Evolutionary conservation across 192 early-diverging fungal genomes (phyloP).

Genomic region (Coemansia sp.): DNA sequence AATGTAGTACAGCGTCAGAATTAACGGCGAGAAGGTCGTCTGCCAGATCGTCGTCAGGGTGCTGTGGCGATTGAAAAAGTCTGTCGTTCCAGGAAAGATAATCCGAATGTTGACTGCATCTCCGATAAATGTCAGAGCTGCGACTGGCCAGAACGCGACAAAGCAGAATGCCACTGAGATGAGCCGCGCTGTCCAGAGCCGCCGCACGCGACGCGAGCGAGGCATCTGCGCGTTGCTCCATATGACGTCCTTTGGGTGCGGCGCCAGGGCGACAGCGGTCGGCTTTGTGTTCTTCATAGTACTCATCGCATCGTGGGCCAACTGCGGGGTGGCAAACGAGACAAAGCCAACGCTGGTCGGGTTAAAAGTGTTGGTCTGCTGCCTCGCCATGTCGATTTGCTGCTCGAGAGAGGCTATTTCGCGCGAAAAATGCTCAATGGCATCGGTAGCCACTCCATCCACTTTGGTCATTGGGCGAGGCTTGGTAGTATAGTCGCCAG

Average conservation of each 20-base stretch:
- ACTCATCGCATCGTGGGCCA: slow-evolving; percentile 53
- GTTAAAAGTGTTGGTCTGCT: slow-evolving; percentile 54
- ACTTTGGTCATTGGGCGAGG: slow-evolving; percentile 53
- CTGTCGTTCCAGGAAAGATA: slow-evolving; percentile 57
- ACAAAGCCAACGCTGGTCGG: slow-evolving; percentile 74
- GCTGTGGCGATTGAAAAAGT: slow-evolving; percentile 56
- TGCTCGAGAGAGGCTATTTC: slow-evolving; percentile 63
- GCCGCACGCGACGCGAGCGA: slow-evolving; percentile 52
- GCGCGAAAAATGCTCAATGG: slow-evolving; percentile 71
- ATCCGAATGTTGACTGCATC: slow-evolving; percentile 62
- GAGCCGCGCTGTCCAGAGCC: slow-evolving; percentile 42
- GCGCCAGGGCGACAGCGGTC: slow-evolving; percentile 54
- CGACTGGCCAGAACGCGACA: slow-evolving; percentile 71
- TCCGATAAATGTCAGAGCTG: slow-evolving; percentile 64
- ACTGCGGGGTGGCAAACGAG: slow-evolving; percentile 63
- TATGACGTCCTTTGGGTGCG: slow-evolving; percentile 77
- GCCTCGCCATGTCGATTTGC: slow-evolving; percentile 60
- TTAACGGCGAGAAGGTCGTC: slow-evolving; percentile 68
- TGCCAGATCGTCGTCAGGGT: slow-evolving; percentile 66
- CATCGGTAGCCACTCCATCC: slow-evolving; percentile 62
- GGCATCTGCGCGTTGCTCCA: slow-evolving; percentile 72
- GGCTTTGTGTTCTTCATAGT: slow-evolving; percentile 34
- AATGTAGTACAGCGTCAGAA: slow-evolving; percentile 70
- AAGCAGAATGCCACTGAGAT: slow-evolving; percentile 65
- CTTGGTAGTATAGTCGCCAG: slow-evolving; percentile 27